Base-by-base conservation (phyloP, 108 stramenopile genomes). In the Bacterosira constricta region DNA sequence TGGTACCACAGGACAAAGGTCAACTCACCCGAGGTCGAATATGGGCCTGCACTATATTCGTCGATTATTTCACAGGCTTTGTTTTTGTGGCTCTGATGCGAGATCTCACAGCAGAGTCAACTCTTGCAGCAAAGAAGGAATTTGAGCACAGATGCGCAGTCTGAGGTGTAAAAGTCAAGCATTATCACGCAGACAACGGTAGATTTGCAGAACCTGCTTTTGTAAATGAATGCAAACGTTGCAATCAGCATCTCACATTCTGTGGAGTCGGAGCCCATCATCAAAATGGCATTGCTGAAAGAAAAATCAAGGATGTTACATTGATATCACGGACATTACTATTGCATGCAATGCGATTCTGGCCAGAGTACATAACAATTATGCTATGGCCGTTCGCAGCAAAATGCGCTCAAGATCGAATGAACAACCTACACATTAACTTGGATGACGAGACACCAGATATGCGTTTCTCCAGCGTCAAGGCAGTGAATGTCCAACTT, bases 1-100 rank as follows among this genome's bases (percentile, higher is more conserved):
- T 84, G 8, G 66, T 88, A 44, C 80, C 77, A 13, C 83, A 88
- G 50, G 36, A 79, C 36, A 58, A 68, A 47, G 86, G 86, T 8
- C 30, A 25, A 34, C 42, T 80, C 0, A 84, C 83, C 0, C 55
- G 46, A 10, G 49, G 64, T 34, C 45, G 81, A 35, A 83, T 84
- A 2, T 67, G 63, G 59, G 78, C 74, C 9, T 79, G 79, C 3
- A 55, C 71, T 2, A 70, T 81, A 46, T 85, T 88, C 69, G 81
- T 84, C 6, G 79, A 88, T 57, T 82, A 88, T 45, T 82, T 75
- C 11, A 55, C 71, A 18, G n/a, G n/a, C n/a, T 30, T 30, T 29
- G 51, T 52, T 2, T 75, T 57, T 37, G 62, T 79, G 26, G 32
- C 63, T 0, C 56, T 71, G 27, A 81, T 79, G 58, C 42, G 49